phyloP scores from a whole-genome alignment of 2,329 filamentous ascomycete species.

The Ophiostoma piceae region DNA sequence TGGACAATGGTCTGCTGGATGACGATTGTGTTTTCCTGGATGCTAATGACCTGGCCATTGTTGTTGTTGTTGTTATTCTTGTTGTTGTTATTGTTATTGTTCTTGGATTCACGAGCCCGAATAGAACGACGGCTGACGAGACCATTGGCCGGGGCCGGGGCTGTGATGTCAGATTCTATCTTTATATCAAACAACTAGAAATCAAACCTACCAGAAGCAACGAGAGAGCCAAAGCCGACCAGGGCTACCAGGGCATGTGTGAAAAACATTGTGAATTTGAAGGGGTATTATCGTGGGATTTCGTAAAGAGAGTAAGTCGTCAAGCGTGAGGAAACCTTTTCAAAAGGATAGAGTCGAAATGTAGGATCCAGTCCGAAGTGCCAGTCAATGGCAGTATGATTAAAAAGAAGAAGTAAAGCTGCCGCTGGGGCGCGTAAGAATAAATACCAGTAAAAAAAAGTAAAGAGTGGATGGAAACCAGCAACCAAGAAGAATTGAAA shows the following conservation, averaged over 20 bases:
- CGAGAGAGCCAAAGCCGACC: constrained; percentile 31
- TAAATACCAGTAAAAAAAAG: constrained; percentile 12
- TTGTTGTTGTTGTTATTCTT: constrained; percentile 31
- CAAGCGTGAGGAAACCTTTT: constrained; percentile 21
- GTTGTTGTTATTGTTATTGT: constrained; percentile 27
- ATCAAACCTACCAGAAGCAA: constrained; percentile 30
- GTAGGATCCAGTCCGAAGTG: constrained; percentile 13
- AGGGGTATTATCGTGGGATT: neutral
- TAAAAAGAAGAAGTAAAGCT: constrained; percentile 18
- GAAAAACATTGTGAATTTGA: constrained; percentile 28
- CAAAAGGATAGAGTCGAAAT: constrained; percentile 23
- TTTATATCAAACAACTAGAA: too few relatives aligned
- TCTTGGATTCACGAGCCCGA: neutral
- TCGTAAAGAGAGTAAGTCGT: neutral
- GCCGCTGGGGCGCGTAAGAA: constrained; percentile 29
- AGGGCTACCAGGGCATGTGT: constrained; percentile 31
- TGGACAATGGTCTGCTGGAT: constrained; percentile 35
- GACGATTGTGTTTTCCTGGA: constrained; percentile 32
- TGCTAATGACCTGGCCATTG: constrained; percentile 20
- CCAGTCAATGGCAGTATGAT: constrained; percentile 13
- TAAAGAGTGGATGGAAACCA: constrained; percentile 11
- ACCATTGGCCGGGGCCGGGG: neutral
- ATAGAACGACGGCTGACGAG: neutral
- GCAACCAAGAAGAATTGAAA: constrained; percentile 17
- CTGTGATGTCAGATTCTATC: neutral